A percentile compares a stretch with the other conserved stretches of the same genome.
These are phyloP conservation scores for Albophoma yamanashiensis DNA, from an alignment of 2,329 filamentous ascomycete genomes.

Conservation along the genomic window DNA sequence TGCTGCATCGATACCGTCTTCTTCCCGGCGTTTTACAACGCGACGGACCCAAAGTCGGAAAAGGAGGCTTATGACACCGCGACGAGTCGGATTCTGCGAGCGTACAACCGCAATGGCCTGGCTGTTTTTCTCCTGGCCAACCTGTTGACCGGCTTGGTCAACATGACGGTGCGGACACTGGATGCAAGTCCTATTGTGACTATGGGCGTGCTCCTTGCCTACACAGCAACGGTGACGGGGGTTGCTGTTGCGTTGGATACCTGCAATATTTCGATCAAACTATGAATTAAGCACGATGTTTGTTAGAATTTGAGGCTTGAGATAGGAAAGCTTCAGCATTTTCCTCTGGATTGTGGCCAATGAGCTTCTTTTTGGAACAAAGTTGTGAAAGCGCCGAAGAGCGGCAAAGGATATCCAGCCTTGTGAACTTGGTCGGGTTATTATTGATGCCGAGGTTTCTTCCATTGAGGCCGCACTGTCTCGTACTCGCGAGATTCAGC, in stretches of 20 bases:
- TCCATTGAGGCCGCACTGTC: not conserved
- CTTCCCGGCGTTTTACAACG: conserved; percentile 62
- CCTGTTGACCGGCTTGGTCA: conserved; percentile 77
- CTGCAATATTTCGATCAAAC: conserved; percentile 59
- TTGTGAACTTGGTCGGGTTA: not conserved
- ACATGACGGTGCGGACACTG: conserved; percentile 76
- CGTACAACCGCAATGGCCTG: conserved; percentile 83
- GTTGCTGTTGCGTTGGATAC: conserved; percentile 57
- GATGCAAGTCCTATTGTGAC: conserved; percentile 53
- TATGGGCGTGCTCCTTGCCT: conserved; percentile 65
- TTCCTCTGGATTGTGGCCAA: not conserved
- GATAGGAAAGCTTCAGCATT: not conserved
- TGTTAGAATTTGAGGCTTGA: too few relatives aligned
- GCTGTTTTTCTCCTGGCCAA: conserved; percentile 82
- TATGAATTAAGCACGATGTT: conserved; percentile 27
- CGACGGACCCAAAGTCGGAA: conserved; percentile 44
- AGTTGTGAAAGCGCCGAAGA: not conserved
- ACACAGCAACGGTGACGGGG: conserved; percentile 56
- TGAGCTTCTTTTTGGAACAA: not conserved
- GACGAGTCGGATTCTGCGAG: conserved; percentile 70
- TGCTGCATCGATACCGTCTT: conserved; percentile 66
- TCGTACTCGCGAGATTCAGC: not conserved
- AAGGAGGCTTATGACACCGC: conserved; percentile 53
- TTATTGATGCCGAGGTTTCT: not conserved
- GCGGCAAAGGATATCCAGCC: not conserved